Evolutionary conservation across 1,284 basidiomycete genomes (phyloP).

Genomic region (Fomitopsis schrenkii): DNA sequence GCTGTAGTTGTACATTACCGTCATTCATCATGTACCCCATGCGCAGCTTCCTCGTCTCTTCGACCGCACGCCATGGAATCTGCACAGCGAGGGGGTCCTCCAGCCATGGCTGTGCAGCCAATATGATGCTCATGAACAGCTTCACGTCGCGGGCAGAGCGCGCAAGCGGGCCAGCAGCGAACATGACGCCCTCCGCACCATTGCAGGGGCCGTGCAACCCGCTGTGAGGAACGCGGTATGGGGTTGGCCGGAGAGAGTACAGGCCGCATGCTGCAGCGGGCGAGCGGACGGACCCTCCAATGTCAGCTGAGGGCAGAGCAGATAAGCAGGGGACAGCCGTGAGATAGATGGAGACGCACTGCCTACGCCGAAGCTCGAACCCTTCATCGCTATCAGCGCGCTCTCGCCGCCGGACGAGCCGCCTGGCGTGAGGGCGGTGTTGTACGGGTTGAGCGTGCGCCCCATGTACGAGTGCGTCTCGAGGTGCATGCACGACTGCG

Average conservation of each 20-base stretch:
- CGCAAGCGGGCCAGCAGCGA: neutral
- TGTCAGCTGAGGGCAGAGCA: neutral
- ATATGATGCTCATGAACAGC: conserved; percentile 12
- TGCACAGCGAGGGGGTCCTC: conserved; percentile 15
- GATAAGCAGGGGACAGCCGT: neutral
- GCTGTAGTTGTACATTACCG: conserved; percentile 40
- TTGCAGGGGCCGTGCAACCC: neutral
- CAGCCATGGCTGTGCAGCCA: conserved; percentile 16
- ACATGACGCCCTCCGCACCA: neutral
- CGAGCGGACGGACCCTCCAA: neutral
- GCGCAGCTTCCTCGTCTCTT: neutral
- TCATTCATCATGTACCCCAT: conserved; percentile 42
- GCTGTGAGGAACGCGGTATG: neutral
- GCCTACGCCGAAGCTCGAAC: conserved; percentile 49
- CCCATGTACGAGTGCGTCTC: conserved; percentile 35
- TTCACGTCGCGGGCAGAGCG: conserved; percentile 11
- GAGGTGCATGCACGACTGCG: conserved; percentile 38
- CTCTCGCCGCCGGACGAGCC: conserved; percentile 45
- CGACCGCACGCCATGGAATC: conserved; percentile 13
- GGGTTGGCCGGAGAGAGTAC: neutral
- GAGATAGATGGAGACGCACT: conserved; percentile 28
- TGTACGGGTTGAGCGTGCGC: conserved; percentile 44
- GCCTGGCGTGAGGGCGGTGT: conserved; percentile 28
- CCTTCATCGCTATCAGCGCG: conserved; percentile 45
- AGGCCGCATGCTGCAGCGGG: neutral